Base-by-base conservation (phyloP, 2,329 filamentous ascomycete species). In the Xylariaceae sp. region DNA sequence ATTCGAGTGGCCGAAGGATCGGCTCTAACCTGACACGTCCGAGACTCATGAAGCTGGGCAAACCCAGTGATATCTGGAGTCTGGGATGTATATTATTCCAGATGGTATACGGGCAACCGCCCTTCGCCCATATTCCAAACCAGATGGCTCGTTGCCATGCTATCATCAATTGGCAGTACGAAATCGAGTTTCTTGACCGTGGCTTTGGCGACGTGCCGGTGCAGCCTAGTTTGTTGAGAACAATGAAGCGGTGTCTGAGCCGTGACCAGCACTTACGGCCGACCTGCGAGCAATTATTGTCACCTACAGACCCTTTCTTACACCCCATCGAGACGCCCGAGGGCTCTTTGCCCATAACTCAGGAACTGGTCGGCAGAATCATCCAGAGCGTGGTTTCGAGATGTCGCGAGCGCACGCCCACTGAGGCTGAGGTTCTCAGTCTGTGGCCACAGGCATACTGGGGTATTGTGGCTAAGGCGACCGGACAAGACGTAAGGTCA, bases 81-180 rank as follows among this genome's bases (percentile, higher is more conserved):
- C 74, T 99, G 13, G 94, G 94, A 16, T 99, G 94, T 68, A 97
- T 99, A 57, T 77, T 99, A 13, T 99, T 95, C 73, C 92, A 97
- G 69, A 95, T 99, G 88, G 89, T 92, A 0, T 99, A 99, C 68
- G 94, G 94, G n/a, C 80, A 87, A n/a, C 88, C 90, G 3, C 94
- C 94, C 0, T 99, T 99, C 67, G 91, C 87, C 13, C 92, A 97
- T 68, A 95, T 99, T 62, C 77, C 83, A 54, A 94, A 92, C 71
- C 89, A 86, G 66, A 89, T 95, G 75, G 84, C 88, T 36, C 85
- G 90, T 19, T 94, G 95, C 68, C 85, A 90, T 70, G 88, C 89
- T 55, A 94, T 95, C 67, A 88, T 91, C 61, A 89, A 92, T 70
- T 88, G 84, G 71, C 79, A 84, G 52, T 84, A 91, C 69, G 70